Evolutionary conservation across 768 basidiomycete species (phyloP).

Genomic region (Scleroderma bovista): DNA sequence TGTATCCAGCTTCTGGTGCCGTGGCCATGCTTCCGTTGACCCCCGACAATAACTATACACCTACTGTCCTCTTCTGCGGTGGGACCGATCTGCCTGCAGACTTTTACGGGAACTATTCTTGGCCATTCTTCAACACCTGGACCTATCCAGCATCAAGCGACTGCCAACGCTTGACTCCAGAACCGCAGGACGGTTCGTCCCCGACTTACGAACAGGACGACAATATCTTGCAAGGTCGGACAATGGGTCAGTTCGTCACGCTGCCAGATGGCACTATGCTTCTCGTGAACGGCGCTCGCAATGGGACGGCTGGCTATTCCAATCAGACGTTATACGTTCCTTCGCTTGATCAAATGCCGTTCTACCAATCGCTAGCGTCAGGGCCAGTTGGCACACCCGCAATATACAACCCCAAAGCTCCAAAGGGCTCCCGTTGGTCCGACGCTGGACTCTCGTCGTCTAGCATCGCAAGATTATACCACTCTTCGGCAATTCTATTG

Average conservation of each 20-base stretch:
- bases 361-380: constrained; percentile 67
- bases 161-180: constrained; percentile 83
- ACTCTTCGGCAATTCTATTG: constrained; percentile 86
- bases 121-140: constrained; percentile 71
- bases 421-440: constrained; percentile 71
- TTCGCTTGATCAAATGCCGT: constrained; percentile 53
- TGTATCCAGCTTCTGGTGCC: constrained; percentile 88
- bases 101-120: constrained; percentile 73
- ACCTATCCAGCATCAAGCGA: constrained; percentile 61
- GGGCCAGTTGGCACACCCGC: constrained; percentile 77
- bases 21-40: constrained; percentile 88
- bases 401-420: constrained; percentile 73
- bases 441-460: constrained; percentile 56
- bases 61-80: constrained; percentile 87
- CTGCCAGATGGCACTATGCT: constrained; percentile 77
- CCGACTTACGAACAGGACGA: constrained; percentile 69
- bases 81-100: constrained; percentile 73
- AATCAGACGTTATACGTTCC: constrained; percentile 42
- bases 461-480: constrained; percentile 78
- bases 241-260: constrained; percentile 89
- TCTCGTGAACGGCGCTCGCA: constrained; percentile 74
- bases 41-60: constrained; percentile 80
- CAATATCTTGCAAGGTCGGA: constrained; percentile 64
- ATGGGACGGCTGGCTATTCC: constrained; percentile 88
- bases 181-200: constrained; percentile 62